Evolutionary conservation across 2,329 filamentous ascomycete species (phyloP).

Genomic region (Rugonectria rugulosa): DNA sequence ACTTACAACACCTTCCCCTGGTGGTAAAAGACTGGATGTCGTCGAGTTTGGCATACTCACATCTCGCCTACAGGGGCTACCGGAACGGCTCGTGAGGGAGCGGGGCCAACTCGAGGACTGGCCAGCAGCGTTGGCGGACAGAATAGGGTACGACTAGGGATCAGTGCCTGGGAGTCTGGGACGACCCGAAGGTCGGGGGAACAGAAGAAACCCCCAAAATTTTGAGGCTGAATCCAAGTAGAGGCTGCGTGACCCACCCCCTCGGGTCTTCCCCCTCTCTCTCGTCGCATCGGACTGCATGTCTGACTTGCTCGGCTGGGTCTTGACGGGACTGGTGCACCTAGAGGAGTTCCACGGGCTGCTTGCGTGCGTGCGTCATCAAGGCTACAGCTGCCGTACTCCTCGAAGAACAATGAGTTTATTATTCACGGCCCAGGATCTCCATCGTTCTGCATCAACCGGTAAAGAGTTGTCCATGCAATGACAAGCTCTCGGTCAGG

Average conservation of each 20-base stretch:
- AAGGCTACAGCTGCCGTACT: not conserved
- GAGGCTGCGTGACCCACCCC: conserved; percentile 1
- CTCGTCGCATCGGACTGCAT: not conserved
- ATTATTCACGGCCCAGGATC: conserved; percentile 7
- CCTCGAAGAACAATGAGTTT: not conserved
- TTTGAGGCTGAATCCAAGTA: not conserved
- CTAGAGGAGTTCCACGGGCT: not conserved
- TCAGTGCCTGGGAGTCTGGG: too few species aligned
- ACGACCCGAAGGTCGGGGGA: not conserved
- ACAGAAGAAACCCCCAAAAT: not conserved
- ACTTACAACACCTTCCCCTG: not conserved
- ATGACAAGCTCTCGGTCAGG: not conserved
- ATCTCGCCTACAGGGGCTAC: not conserved
- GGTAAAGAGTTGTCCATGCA: not conserved
- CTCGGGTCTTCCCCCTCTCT: not conserved
- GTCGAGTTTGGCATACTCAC: not conserved
- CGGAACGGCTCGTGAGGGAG: not conserved
- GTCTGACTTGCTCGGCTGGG: conserved; percentile 10
- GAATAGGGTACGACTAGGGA: too few species aligned
- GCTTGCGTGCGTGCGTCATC: conserved; percentile 16
- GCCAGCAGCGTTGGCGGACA: not conserved
- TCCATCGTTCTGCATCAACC: conserved; percentile 12
- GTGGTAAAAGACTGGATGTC: not conserved
- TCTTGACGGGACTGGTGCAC: not conserved
- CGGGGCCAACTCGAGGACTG: not conserved